phyloP scores from a whole-genome alignment of 805 yeast genomes.

The Cyberlindnera saturnus region DNA sequence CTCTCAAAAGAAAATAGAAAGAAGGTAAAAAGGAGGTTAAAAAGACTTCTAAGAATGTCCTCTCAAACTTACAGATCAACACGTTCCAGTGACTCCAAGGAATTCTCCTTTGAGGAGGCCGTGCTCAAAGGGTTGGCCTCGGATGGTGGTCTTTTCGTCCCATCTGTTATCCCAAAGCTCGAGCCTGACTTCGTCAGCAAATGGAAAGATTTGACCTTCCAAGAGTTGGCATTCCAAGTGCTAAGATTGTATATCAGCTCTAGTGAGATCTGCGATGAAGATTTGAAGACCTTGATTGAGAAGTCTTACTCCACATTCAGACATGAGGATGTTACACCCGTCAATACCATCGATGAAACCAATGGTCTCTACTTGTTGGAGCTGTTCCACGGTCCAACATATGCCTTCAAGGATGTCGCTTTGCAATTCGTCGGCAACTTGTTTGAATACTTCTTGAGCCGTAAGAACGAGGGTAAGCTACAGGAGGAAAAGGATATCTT shows the following conservation, averaged over 20 bases:
- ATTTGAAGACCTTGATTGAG: constrained; percentile 53
- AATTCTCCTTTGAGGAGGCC: constrained; percentile 70
- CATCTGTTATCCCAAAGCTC: constrained; percentile 71
- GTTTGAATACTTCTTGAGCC: constrained; percentile 83
- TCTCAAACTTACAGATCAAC: constrained; percentile 75
- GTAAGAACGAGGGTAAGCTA: constrained; percentile 55
- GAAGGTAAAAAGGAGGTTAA: too few relatives aligned
- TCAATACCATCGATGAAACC: constrained; percentile 50
- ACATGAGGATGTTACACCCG: constrained; percentile 81
- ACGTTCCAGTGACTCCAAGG: constrained; percentile 49
- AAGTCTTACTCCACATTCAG: constrained; percentile 90
- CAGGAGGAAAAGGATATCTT: constrained; percentile 64
- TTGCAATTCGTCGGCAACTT: constrained; percentile 95
- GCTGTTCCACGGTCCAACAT: constrained; percentile 98
- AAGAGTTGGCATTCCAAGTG: constrained; percentile 82
- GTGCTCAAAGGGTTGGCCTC: constrained; percentile 88
- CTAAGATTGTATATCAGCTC: constrained; percentile 70
- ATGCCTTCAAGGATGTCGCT: constrained; percentile 98
- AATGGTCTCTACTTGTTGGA: constrained; percentile 73
- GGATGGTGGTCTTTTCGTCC: constrained; percentile 95
- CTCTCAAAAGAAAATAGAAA: too few relatives aligned
- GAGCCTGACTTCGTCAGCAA: constrained; percentile 43
- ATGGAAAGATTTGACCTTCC: constrained; percentile 76
- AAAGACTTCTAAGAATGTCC: constrained; percentile 10
- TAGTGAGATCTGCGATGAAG: constrained; percentile 68